Base-by-base conservation (phyloP, 306 rosid genomes). In the Medicago arabica region DNA sequence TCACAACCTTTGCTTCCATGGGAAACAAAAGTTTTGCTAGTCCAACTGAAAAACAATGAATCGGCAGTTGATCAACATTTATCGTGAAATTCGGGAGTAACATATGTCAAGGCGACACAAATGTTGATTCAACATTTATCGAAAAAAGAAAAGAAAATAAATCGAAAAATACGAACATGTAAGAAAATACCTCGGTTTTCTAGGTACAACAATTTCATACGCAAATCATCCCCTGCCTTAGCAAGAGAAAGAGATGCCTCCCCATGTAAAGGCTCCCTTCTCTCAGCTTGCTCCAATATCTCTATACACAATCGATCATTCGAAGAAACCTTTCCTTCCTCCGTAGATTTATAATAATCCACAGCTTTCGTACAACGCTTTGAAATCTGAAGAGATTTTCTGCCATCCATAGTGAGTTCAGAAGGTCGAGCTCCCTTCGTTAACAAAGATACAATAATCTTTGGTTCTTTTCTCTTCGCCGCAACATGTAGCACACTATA, bases 211-310 rank as follows among this genome's bases (percentile, higher is more conserved):
- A 88, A 63, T 41, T 87, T 91, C 88, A 71, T 83, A 9, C 87
- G 84, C 16, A 90, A 80, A 74, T 90, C 93, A 64, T 90, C 91
- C 4, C 89, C 93, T 3, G 93, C 91, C 87, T 83, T 73, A 9
- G 93, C 91, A 57, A 90, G 96, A 38, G 89, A 90, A 76, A 75
- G 83, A 12, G 90, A 83, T 5, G 96, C 91, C 69, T 90, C 96
- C 8, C 96, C 96, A 3, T 83, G 84, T 28, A 84, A 64, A 40
- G 90, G 86, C 63, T 83, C 93, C 79, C 96, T 87, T 66, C 90
- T 85, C 85, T 90, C 93, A 39, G 88, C 96, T 77, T 90, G 93
- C 83, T 90, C 96, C 83, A 90, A 68, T 77, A 85, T 87, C 89
- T 90, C 91, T 66, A 87, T 80, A 51, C 91, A 90, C 74, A 86